phyloP scores from a whole-genome alignment of 1,284 basidiomycete species.

The Leccinum ponderosum region DNA sequence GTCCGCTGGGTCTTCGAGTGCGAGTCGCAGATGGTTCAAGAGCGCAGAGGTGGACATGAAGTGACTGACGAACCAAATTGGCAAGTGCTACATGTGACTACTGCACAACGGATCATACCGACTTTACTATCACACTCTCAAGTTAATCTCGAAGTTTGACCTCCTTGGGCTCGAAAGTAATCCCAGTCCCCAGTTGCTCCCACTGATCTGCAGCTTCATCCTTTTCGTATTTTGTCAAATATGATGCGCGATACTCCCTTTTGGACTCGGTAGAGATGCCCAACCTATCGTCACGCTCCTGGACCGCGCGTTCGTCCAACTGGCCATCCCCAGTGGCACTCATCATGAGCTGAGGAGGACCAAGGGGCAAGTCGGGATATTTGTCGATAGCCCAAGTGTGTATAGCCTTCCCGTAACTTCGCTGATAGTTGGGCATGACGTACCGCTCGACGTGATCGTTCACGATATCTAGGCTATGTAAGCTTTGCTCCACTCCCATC shows the following conservation, averaged over 20 bases:
- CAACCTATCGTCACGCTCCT: neutral
- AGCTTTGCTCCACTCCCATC: neutral
- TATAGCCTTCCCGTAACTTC: slow-evolving; percentile 54
- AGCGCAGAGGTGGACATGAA: slow-evolving; percentile 44
- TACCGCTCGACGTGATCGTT: slow-evolving; percentile 43
- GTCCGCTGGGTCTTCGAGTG: slow-evolving; percentile 49
- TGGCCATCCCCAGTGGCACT: slow-evolving; percentile 42
- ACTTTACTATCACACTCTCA: neutral
- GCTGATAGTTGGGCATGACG: slow-evolving; percentile 49
- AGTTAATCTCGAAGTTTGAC: slow-evolving; percentile 6
- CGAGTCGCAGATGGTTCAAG: slow-evolving; percentile 51
- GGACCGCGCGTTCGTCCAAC: slow-evolving; percentile 24
- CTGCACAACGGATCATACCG: neutral
- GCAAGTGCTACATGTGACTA: slow-evolving; percentile 5
- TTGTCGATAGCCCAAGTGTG: slow-evolving; percentile 49
- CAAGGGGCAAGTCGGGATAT: slow-evolving; percentile 48
- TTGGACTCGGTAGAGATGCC: neutral
- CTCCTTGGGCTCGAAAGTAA: slow-evolving; percentile 19
- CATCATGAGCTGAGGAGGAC: slow-evolving; percentile 49
- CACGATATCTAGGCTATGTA: slow-evolving; percentile 26
- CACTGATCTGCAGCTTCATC: slow-evolving; percentile 40
- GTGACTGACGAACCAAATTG: slow-evolving; percentile 10
- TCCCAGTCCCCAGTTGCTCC: slow-evolving; percentile 25
- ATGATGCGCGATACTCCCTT: slow-evolving; percentile 34
- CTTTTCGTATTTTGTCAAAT: slow-evolving; percentile 42